Percentiles rank a stretch among this genome's conserved stretches.
Evolutionary conservation across 208 protist species (phyloP).

Genomic region (Wallacemonas sp.): DNA sequence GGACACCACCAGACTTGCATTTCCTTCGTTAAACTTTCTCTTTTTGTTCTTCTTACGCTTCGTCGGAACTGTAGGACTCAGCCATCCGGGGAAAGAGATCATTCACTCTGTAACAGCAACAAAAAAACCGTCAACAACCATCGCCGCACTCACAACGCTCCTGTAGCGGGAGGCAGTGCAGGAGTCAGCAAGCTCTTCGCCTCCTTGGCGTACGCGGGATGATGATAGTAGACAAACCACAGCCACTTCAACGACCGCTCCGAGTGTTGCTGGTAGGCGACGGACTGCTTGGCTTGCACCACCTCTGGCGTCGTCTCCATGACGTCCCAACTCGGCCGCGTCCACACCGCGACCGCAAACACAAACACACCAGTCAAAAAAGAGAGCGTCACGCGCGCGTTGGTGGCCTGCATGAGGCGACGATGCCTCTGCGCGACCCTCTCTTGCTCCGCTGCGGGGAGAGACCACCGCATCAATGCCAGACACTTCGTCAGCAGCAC

Average conservation of each 20-base stretch:
- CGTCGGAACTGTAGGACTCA: no score
- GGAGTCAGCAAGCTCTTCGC: neutral
- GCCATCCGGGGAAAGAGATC: no score
- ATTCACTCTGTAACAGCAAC: no score
- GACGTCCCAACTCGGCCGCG: constrained; percentile 45
- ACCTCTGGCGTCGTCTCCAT: constrained; percentile 65
- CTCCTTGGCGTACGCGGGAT: constrained; percentile 58
- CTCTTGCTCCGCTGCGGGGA: constrained; percentile 49
- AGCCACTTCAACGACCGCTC: constrained; percentile 68
- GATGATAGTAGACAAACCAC: constrained; percentile 86
- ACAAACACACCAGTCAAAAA: constrained; percentile 56
- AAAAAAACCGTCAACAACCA: no score
- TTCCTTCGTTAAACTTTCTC: no score
- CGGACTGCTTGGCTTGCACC: constrained; percentile 38
- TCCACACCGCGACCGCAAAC: constrained; percentile 40
- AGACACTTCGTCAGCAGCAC: constrained; percentile 51
- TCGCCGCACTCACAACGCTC: no score
- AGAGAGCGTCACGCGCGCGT: constrained; percentile 54
- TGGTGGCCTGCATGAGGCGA: constrained; percentile 70
- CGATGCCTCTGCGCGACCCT: constrained; percentile 62
- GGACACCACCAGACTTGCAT: no score
- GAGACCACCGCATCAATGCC: constrained; percentile 35
- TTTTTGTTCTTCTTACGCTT: no score
- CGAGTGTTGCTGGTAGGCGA: constrained; percentile 70
- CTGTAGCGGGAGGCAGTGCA: neutral